phyloP scores from a whole-genome alignment of 352 stramenopile genomes.

The Thalassiosira exigua region DNA sequence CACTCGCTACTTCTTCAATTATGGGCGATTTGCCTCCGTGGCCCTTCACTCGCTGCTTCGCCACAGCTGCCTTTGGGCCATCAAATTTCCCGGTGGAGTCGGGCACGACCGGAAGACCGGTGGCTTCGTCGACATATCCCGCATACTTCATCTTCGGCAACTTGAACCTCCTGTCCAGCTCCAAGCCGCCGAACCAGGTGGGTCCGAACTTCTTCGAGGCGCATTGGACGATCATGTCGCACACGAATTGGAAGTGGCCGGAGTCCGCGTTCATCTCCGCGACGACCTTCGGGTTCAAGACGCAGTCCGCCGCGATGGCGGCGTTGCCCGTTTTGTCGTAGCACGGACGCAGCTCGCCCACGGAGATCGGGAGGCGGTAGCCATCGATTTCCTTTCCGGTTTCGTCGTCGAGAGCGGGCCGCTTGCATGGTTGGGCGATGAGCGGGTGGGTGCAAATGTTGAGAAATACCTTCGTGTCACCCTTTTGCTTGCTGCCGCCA shows the following conservation, averaged over 20 bases:
- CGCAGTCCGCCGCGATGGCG: conserved; percentile 40
- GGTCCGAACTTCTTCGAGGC: conserved; percentile 46
- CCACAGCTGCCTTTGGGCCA: conserved; percentile 12
- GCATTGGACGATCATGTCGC: conserved; percentile 50
- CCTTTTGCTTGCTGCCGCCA: background rate
- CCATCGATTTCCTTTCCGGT: conserved; percentile 56
- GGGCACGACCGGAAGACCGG: conserved; percentile 25
- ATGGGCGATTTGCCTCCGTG: conserved; percentile 39
- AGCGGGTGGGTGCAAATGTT: conserved; percentile 60
- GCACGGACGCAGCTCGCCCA: conserved; percentile 53
- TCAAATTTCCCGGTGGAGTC: background rate
- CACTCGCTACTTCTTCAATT: conserved; percentile 45
- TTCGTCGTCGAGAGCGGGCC: conserved; percentile 45
- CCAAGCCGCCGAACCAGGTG: conserved; percentile 35
- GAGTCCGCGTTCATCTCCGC: conserved; percentile 44
- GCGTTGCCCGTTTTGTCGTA: conserved; percentile 38
- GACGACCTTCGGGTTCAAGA: conserved; percentile 43
- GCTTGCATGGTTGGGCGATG: conserved; percentile 36
- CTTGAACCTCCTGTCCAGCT: conserved; percentile 52
- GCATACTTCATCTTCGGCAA: conserved; percentile 62
- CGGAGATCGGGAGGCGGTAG: conserved; percentile 54
- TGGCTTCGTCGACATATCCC: conserved; percentile 50
- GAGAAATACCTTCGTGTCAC: conserved; percentile 52
- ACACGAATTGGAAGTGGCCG: conserved; percentile 47
- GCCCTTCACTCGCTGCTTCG: conserved; percentile 53